Percentiles rank a stretch among this genome's conserved stretches.
Evolutionary conservation across 116 monocot genomes (phyloP).

Genomic region (Phalaenopsis hybrid): DNA sequence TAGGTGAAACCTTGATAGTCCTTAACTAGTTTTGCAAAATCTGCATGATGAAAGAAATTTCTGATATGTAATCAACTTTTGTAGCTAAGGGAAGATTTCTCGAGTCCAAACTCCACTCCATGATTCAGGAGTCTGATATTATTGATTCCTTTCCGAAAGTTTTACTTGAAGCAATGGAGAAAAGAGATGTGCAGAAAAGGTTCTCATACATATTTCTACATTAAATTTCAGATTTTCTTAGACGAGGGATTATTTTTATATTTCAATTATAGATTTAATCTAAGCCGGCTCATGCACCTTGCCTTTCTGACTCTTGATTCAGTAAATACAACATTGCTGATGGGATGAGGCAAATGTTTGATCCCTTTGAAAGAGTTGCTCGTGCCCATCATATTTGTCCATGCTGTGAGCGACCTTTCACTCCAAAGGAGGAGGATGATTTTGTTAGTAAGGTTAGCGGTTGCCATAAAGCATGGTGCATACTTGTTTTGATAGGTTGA

Average conservation of each 20-base stretch:
- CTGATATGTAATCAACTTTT: slow-evolving; percentile 5
- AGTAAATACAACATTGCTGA: slow-evolving; percentile 91
- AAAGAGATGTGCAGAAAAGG: slow-evolving; percentile 89
- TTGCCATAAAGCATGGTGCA: neutral
- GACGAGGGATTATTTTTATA: neutral
- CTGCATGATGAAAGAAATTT: neutral
- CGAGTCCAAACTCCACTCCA: slow-evolving; percentile 57
- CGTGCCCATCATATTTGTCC: slow-evolving; percentile 92
- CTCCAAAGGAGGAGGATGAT: slow-evolving; percentile 84
- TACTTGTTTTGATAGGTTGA: neutral
- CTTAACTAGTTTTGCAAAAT: neutral
- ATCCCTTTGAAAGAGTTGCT: slow-evolving; percentile 94
- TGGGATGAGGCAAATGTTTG: slow-evolving; percentile 98
- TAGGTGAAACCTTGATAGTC: neutral
- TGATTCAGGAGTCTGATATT: slow-evolving; percentile 26
- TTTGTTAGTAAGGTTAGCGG: slow-evolving; percentile 76
- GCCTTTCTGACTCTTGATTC: slow-evolving; percentile 8
- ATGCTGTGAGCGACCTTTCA: slow-evolving; percentile 94
- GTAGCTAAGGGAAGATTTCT: slow-evolving; percentile 88
- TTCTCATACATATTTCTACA: slow-evolving; percentile 9
- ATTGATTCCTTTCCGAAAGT: slow-evolving; percentile 59
- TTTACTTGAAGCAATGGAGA: slow-evolving; percentile 65
- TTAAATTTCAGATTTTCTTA: neutral
- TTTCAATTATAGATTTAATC: neutral
- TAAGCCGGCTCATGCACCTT: neutral